Percentiles rank a stretch among this genome's conserved stretches.
phyloP scores from a whole-genome alignment of 2,329 filamentous ascomycete genomes.

The Bipolaris oryzae region DNA sequence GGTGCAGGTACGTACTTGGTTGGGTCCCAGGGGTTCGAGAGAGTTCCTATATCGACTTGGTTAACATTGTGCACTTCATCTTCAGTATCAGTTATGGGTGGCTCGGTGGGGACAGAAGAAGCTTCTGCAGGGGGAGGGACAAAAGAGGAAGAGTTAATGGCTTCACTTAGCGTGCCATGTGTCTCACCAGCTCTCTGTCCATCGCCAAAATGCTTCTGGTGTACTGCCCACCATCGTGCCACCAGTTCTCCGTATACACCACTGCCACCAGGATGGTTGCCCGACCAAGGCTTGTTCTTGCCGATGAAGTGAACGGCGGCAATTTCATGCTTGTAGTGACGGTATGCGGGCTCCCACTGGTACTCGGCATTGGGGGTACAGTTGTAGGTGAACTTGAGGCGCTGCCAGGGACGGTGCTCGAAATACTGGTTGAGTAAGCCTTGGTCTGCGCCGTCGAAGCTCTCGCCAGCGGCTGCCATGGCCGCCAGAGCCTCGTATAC shows the following conservation, averaged over 20 bases:
- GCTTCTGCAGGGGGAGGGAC: slow-evolving; percentile 35
- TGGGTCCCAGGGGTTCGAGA: slow-evolving; percentile 65
- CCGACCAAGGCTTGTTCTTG: slow-evolving; percentile 81
- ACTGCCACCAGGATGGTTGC: slow-evolving; percentile 54
- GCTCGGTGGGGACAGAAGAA: slow-evolving; percentile 47
- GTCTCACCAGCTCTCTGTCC: slow-evolving; percentile 12
- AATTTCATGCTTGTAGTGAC: slow-evolving; percentile 88
- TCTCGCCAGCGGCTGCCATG: slow-evolving; percentile 84
- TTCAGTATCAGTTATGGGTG: slow-evolving; percentile 52
- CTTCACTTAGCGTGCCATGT: slow-evolving; percentile 15
- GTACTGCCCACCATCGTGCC: slow-evolving; percentile 91
- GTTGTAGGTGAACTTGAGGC: slow-evolving; percentile 94
- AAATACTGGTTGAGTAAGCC: slow-evolving; percentile 96
- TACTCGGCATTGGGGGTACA: slow-evolving; percentile 96
- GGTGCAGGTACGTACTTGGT: slow-evolving; percentile 56
- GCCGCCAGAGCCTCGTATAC: slow-evolving; percentile 86
- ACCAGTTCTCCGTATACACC: slow-evolving; percentile 82
- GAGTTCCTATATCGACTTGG: slow-evolving; percentile 51
- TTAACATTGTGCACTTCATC: slow-evolving; percentile 52
- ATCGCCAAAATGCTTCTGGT: slow-evolving; percentile 76
- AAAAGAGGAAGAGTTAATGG: slow-evolving; percentile 16
- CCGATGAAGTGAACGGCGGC: slow-evolving; percentile 96
- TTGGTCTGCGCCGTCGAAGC: slow-evolving; percentile 97
- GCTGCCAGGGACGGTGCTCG: slow-evolving; percentile 74
- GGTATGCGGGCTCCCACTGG: slow-evolving; percentile 94